Base-by-base conservation (phyloP, 495 filamentous ascomycete genomes). In the Trichoderma orchidacearum region DNA sequence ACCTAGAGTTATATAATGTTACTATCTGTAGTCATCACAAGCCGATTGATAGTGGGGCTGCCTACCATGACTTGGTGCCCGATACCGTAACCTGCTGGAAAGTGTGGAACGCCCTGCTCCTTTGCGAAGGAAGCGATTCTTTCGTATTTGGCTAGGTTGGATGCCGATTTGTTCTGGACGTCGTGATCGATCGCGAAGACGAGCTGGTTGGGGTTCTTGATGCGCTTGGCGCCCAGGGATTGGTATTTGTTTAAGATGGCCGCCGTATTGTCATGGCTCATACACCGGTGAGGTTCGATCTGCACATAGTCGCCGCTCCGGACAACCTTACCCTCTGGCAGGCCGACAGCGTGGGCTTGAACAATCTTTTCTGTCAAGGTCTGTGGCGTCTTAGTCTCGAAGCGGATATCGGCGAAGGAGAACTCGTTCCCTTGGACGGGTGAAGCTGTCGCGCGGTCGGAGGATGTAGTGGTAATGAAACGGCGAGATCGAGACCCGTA, bases 231-330 rank as follows among this genome's bases (percentile, higher is more conserved):
- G n/a, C 90, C 90, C 51, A 95, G 92, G 0, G 81, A 83, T 81
- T 89, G 85, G 74, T 90, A 94, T 70, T 98, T 96, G 48, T 78
- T 64, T 0, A 86, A 85, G 0, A 94, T 85, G 1, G 91, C 88
- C 85, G 84, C 94, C 0, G 83, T 83, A 71, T 98, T 96, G 68
- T 98, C 93, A 70, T 98, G 92, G 0, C 89, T 91, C 84, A 96
- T 93, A 73, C 85, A 86, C 25, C 76, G 74, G 57, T 87, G 77
- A 5, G 89, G 88, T 17, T 77, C 70, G 29, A 96, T 76, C 0
- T 82, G 88, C 51, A 96, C 82, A 75, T 91, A 95, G 75, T 94
- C 90, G 57, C 90, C 89, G 7, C 80, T 72, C 58, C 74, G 75
- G 57, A 91, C 86, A 28, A 74, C 71, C 69, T 95, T 94, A 38